Evolutionary conservation across 192 early-diverging fungal species (phyloP).

Genomic region (Gamsiella multidivaricata): DNA sequence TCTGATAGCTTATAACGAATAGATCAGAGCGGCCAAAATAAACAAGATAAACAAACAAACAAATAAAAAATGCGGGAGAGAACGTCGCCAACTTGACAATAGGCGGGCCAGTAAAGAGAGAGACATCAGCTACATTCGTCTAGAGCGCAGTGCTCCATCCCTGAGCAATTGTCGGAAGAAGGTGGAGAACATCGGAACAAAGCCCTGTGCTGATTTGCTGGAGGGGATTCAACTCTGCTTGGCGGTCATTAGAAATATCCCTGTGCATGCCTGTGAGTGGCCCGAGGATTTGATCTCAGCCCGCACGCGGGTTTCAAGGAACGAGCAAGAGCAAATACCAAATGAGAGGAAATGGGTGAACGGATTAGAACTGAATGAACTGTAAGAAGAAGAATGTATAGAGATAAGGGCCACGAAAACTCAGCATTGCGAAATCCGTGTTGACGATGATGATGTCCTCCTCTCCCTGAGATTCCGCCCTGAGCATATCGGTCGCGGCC

Average conservation of each 20-base stretch:
- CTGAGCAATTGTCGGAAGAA: slow-evolving; percentile 2
- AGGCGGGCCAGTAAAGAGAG: not conserved
- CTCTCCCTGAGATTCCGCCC: no score
- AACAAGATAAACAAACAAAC: not conserved
- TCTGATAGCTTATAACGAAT: not conserved
- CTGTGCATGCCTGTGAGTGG: not conserved
- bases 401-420: slow-evolving; percentile 2
- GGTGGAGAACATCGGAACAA: slow-evolving; percentile 26
- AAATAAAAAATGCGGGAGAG: slow-evolving; percentile 47
- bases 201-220: slow-evolving; percentile 17
- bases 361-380: not conserved
- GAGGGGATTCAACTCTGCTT: slow-evolving; percentile 25
- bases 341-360: not conserved
- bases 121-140: not conserved
- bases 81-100: not conserved
- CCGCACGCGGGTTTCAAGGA: slow-evolving; percentile 8
- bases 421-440: no score
- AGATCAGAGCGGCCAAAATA: slow-evolving; percentile 12
- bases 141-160: not conserved
- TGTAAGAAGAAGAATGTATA: not conserved
- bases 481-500: no score
- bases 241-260: slow-evolving; percentile 11
- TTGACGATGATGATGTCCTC: no score
- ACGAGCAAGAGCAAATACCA: not conserved
- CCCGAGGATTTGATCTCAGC: slow-evolving; percentile 26